Evolutionary conservation across 257 asterid genomes (phyloP).

Genomic region (Nicotiana sylvestris): DNA sequence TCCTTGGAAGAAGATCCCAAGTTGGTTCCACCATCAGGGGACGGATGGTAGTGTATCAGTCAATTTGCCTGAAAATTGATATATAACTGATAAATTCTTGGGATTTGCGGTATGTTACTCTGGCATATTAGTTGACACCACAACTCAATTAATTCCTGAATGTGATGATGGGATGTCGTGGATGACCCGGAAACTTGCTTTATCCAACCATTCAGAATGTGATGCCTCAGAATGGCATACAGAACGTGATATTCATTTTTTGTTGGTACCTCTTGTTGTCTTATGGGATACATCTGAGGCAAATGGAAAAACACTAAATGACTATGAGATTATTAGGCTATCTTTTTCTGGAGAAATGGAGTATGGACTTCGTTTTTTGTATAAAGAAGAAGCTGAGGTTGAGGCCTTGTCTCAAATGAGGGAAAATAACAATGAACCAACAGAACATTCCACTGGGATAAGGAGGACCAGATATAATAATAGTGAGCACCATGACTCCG

Average conservation of each 20-base stretch:
- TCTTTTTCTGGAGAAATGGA: not conserved
- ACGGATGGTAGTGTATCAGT: not conserved
- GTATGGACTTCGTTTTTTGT: not conserved
- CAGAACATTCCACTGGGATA: too few species aligned
- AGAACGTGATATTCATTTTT: not conserved
- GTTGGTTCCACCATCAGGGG: not conserved
- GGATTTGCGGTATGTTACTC: not conserved
- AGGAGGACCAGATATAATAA: not conserved
- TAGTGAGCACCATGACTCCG: not conserved
- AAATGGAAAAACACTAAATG: not conserved
- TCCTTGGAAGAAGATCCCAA: not conserved
- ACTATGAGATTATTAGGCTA: not conserved
- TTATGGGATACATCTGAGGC: not conserved
- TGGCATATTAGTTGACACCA: not conserved
- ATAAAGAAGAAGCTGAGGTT: not conserved
- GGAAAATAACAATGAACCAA: too few species aligned
- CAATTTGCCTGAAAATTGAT: not conserved
- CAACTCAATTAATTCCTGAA: not conserved
- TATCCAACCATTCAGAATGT: not conserved
- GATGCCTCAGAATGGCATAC: not conserved
- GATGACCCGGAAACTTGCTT: not conserved
- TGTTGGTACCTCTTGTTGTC: not conserved
- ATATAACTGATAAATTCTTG: not conserved
- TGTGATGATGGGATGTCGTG: not conserved
- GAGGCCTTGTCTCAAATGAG: too few species aligned